Percentiles rank a stretch among this genome's conserved stretches.
Conservation (phyloP, 352 stramenopile genomes). For the Globisporangium ultimum region DNA sequence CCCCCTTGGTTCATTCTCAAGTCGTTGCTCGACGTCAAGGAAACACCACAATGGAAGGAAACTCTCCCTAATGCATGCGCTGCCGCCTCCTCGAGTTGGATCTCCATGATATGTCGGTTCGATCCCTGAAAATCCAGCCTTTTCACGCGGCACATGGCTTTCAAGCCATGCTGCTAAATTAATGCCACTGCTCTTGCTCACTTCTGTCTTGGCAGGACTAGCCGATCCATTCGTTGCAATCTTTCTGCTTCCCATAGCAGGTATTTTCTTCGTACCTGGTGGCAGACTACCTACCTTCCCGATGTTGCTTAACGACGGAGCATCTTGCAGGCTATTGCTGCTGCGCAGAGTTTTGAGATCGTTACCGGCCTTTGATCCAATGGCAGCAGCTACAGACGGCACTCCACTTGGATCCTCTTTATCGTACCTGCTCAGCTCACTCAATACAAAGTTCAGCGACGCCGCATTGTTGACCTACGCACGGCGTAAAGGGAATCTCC, state of each 20-base stretch:
- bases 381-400: conserved; percentile 12
- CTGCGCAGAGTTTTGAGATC: conserved; percentile 6
- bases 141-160: conserved; percentile 33
- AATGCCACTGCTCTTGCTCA: conserved; percentile 16
- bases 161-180: conserved; percentile 49
- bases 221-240: not conserved
- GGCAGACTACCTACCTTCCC: not conserved
- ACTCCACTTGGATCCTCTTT: conserved; percentile 15
- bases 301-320: not conserved
- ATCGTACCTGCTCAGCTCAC: conserved; percentile 62
- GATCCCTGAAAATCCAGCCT: conserved; percentile 42
- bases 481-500: too few species aligned
- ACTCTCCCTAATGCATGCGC: conserved; percentile 32
- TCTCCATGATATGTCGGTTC: not conserved
- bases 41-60: conserved; percentile 79
- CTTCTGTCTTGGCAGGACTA: conserved; percentile 14
- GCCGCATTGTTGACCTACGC: conserved; percentile 20
- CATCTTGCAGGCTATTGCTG: not conserved
- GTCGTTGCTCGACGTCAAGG: conserved; percentile 39
- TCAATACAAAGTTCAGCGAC: conserved; percentile 59
- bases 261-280: not conserved
- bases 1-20: conserved; percentile 15
- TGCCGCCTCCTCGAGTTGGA: not conserved
- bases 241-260: too few species aligned
- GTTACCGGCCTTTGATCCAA: not conserved